Base-by-base conservation (phyloP, 1,284 basidiomycete genomes). In the Cryptococcus depauperatus region DNA sequence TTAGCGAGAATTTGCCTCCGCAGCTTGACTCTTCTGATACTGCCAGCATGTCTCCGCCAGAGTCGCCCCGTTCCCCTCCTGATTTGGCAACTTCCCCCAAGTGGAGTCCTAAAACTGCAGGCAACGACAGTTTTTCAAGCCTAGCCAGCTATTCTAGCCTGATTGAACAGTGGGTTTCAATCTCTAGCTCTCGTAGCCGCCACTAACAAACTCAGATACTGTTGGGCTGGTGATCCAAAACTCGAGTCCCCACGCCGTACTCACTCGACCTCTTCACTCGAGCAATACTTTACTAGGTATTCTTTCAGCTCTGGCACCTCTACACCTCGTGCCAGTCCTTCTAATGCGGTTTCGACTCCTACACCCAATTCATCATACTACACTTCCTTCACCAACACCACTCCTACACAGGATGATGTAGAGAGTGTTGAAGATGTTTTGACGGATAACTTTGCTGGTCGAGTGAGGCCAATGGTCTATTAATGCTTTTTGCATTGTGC, bases 81-180 rank as follows among this genome's bases (percentile, higher is more conserved):
- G 65, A 64, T 27, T 30, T 59, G 19, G 49, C 44, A 22, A 35
- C 16, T 54, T 46, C 47, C 16, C 47, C 60, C 28, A 47, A 54
- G 35, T 64, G 62, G 54, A 54, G 52, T 27, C 60, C 60, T 2
- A 52, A 43, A 21, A 34, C 46, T 37, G 51, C 28, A 25, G 46
- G 44, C 44, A 54, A 56, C 37, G 46, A 48, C 26, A 55, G 57
- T 37, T 41, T 58, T 40, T 51, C 54, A 35, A 58, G 54, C 44
- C 48, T 61, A 19, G 53, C 57, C 11, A 62, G 57, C 35, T 70
- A 70, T 55, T 61, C 59, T 37, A 59, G 52, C 44, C 67, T 71
- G 37, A 61, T 71, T 38, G 66, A 70, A 51, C 68, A 70, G 67
- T 72, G 53, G 62, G 67, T 64, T 23, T 4, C 6, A 18, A 7